Base-by-base conservation (phyloP, 768 basidiomycete genomes). In the Suillus cothurnatus region DNA sequence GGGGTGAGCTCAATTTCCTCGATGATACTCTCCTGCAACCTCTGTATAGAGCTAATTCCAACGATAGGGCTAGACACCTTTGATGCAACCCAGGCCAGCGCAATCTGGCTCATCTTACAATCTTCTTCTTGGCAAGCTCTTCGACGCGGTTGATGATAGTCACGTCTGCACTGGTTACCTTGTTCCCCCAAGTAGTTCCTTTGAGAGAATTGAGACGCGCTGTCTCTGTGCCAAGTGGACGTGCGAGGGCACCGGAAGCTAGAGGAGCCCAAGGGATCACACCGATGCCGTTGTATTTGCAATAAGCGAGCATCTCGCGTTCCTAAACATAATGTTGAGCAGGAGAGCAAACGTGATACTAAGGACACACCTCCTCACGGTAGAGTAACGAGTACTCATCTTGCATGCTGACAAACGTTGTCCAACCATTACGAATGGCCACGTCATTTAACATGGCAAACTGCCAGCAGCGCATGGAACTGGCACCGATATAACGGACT, bases 341-440 rank as follows among this genome's bases (percentile, higher is more conserved):
- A 19, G 4, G 8, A 31, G 56, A 26, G 7, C 36, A 36, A 19
- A 15, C 19, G 34, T 38, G 6, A 19, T 61, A 6, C 9, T 2
- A 15, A 55, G 1, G 11, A 12, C 47, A 39, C 23, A 80, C 83
- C 73, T 88, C 85, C 64, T 85, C 82, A 39, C 86, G 78, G 69
- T 88, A 88, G 23, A 86, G 76, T 6, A 86, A 72, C 38, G 79
- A 84, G 67, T 87, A 82, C 64, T 84, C 81, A 53, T 80, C 78
- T 72, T 88, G 86, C 80, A 87, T 85, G 63, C 84, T 82, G 53
- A 85, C 77, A 66, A 88, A 87, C 64, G 77, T 81, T 6, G 86
- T 85, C 79, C 85, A 84, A 5, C 80, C 80, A 19, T 83, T 70
- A 63, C 73, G 74, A 41, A 76, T 71, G 7, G 85, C 84, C 3